Base-by-base conservation (phyloP, 805 yeast species). In the Candida ponderosae region DNA sequence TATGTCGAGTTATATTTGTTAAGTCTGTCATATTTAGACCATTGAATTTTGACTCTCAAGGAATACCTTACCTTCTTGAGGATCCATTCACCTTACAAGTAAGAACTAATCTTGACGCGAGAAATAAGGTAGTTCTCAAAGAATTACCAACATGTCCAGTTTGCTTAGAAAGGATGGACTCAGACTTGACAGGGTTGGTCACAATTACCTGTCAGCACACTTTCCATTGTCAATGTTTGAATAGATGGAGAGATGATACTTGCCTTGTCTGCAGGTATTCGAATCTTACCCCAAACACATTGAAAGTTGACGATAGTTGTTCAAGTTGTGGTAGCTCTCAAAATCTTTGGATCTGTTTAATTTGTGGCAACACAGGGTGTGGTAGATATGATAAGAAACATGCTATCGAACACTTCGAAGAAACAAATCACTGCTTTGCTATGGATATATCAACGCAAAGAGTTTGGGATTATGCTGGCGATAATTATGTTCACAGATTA, bases 381-480 rank as follows among this genome's bases (percentile, higher is more conserved):
- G 90, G 94, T 30, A 61, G 97, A 42, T 88, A 88, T 56, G 84
- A 86, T 36, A 73, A 73, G 24, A 88, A 82, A 35, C 97, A 88
- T 62, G 94, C 96, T 0, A 75, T 86, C 36, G 75, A 80, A 42
- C 97, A 88, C 58, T 89, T 74, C 55, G 74, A 79, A 15, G 65
- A 66, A 9, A 81, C 95, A 0, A 79, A 81, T 6, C 97, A 88
- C 57, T 84, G 95, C 49, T 88, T 85, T 62, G 83, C 96, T 0
- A 87, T 88, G 95, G 96, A 88, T 51, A 65, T 85, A 33, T 60
- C 68, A 10, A 75, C 94, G 0, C 93, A 88, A 42, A 66, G 97
- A 30, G 95, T 88, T 1, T 88, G 97, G 97, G 96, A 88, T 56
- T 88, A 88, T 55, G 88, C 89, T 0, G 89, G 89, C 3, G 97